Conservation (phyloP, 345 rosid genomes). For the Bruguiera gymnorhiza region DNA sequence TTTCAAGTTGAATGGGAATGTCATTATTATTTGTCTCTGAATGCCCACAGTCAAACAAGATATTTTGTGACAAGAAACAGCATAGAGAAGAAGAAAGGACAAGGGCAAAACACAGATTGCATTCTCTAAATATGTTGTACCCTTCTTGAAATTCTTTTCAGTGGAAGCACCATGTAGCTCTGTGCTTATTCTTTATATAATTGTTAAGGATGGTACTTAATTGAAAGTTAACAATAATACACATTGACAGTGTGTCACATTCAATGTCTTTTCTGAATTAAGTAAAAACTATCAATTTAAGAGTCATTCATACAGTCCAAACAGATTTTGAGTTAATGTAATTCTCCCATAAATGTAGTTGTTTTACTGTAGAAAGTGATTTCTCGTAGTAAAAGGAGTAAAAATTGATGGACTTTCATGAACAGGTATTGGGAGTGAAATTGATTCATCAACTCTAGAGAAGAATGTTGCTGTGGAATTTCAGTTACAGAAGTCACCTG, state of each 20-base stretch:
- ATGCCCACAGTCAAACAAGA: background rate
- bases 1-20: background rate
- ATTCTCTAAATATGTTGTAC: background rate
- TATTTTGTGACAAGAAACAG: background rate
- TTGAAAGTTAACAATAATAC: no score
- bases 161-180: background rate
- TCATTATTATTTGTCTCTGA: background rate
- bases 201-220: no score
- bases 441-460: slow-evolving; percentile 22
- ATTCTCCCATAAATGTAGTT: background rate
- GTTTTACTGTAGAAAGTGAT: slow-evolving; percentile 3
- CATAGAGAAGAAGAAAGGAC: background rate
- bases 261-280: slow-evolving; percentile 1
- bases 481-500: slow-evolving; percentile 24
- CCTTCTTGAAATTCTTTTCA: background rate
- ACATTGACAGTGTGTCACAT: background rate
- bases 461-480: slow-evolving; percentile 27
- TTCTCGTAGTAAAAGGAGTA: slow-evolving; percentile 17
- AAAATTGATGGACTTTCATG: slow-evolving; percentile 18
- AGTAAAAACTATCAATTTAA: background rate
- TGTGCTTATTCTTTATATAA: no score
- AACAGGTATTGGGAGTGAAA: slow-evolving; percentile 30
- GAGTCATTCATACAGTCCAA: background rate
- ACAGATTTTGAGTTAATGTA: background rate
- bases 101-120: no score